Conservation (phyloP, 2,329 filamentous ascomycete genomes). For the Orbilia javanica region DNA sequence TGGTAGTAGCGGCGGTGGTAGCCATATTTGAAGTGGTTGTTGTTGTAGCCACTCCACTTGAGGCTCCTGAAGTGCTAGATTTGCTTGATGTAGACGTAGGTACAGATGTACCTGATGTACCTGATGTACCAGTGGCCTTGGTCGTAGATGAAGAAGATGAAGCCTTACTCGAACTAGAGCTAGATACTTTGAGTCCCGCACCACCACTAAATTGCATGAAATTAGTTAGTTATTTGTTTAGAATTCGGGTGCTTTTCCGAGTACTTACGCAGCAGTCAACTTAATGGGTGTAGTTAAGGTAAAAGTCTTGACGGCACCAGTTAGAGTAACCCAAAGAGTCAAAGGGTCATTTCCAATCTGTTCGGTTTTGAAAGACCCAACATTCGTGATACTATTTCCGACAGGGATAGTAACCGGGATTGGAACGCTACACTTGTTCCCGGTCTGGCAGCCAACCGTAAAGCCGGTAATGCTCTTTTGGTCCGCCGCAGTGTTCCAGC, state of each 20-base stretch:
- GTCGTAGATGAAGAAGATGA: constrained; percentile 31
- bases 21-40: constrained; percentile 1
- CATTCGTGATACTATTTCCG: constrained; percentile 46
- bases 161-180: constrained; percentile 18
- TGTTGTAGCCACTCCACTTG: constrained; percentile 9
- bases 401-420: constrained; percentile 31
- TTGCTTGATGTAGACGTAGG: not conserved
- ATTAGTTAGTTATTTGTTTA: not conserved
- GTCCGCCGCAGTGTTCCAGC: constrained; percentile 38
- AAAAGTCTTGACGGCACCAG: constrained; percentile 34
- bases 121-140: not conserved
- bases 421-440: constrained; percentile 33
- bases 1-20: constrained; percentile 6
- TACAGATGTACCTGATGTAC: not conserved
- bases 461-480: constrained; percentile 29
- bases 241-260: not conserved
- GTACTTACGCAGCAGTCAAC: constrained; percentile 40
- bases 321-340: constrained; percentile 42
- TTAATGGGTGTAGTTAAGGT: constrained; percentile 41
- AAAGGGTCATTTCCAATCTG: constrained; percentile 45
- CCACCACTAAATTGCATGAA: constrained; percentile 24
- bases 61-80: not conserved
- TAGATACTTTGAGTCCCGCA: constrained; percentile 31
- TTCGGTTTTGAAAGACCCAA: constrained; percentile 38
- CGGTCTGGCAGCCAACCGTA: constrained; percentile 23